Conservation (phyloP, 83 land plant species). For the Picea mariana region DNA sequence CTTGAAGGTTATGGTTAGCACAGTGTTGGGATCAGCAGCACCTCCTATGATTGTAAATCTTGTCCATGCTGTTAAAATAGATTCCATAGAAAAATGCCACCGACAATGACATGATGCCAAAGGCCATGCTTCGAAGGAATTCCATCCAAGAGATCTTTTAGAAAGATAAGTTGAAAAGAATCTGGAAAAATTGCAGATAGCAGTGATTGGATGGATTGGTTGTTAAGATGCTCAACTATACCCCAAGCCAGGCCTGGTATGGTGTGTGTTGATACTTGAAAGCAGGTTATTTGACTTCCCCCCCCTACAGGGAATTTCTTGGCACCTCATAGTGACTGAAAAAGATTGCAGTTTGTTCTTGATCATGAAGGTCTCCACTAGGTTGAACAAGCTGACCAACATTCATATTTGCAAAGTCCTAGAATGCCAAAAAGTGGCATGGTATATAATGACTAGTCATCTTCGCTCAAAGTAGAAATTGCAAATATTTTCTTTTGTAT, state of each 20-base stretch:
- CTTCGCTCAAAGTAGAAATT: conserved; percentile 59
- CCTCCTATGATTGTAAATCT: conserved; percentile 57
- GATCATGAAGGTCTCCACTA: conserved; percentile 94
- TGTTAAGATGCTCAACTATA: too few relatives aligned
- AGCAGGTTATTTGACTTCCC: conserved; percentile 79
- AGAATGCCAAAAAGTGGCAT: conserved; percentile 32
- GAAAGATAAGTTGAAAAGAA: too few relatives aligned
- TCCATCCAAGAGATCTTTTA: too few relatives aligned
- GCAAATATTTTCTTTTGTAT: conserved; percentile 68
- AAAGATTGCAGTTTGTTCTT: conserved; percentile 76
- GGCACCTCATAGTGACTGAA: conserved; percentile 95
- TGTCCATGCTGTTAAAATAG: conserved; percentile 25
- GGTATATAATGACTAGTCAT: conserved; percentile 26
- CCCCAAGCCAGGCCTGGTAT: too few relatives aligned
- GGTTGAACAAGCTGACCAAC: conserved; percentile 69
- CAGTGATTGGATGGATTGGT: too few relatives aligned
- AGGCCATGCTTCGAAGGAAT: too few relatives aligned
- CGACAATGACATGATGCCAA: too few relatives aligned
- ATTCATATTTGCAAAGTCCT: conserved; percentile 36
- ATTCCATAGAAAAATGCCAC: conserved; percentile 21
- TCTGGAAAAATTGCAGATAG: too few relatives aligned
- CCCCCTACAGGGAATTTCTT: conserved; percentile 78
- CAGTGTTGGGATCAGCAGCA: conserved; percentile 59
- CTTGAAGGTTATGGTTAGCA: conserved; percentile 60
- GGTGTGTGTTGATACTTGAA: conserved; percentile 31